A percentile compares a stretch with the other conserved stretches of the same genome.
phyloP scores from a whole-genome alignment of 2,329 filamentous ascomycete genomes.

The Botryosphaeria dothidea region DNA sequence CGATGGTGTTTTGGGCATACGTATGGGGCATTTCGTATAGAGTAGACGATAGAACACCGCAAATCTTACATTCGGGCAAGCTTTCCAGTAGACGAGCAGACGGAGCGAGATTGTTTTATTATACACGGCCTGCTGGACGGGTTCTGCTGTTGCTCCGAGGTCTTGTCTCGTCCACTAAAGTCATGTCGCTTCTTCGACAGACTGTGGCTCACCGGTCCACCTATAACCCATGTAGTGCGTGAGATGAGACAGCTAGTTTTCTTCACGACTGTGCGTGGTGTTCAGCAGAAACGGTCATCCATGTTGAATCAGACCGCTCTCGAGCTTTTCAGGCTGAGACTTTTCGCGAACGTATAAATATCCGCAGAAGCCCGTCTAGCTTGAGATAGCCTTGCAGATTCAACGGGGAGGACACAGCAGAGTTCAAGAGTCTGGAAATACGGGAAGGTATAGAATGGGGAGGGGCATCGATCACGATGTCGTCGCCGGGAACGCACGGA shows the following conservation, averaged over 20 bases:
- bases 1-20: too few relatives aligned
- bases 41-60: too few relatives aligned
- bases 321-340: not conserved
- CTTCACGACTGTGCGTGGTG: not conserved
- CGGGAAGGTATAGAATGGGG: not conserved
- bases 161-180: not conserved
- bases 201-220: not conserved
- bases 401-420: too few relatives aligned
- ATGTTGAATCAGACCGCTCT: not conserved
- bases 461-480: not conserved
- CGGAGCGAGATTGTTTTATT: too few relatives aligned
- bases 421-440: too few relatives aligned
- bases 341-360: not conserved
- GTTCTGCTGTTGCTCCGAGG: too few relatives aligned
- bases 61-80: too few relatives aligned
- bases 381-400: not conserved
- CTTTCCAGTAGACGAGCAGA: too few relatives aligned
- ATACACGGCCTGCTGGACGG: too few relatives aligned
- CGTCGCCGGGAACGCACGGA: not conserved
- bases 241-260: not conserved
- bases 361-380: not conserved
- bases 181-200: not conserved
- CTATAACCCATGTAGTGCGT: not conserved
- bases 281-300: not conserved
- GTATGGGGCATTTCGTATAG: too few relatives aligned